Evolutionary conservation across 2,329 filamentous ascomycete species (phyloP).

Genomic region (Apiospora marii): DNA sequence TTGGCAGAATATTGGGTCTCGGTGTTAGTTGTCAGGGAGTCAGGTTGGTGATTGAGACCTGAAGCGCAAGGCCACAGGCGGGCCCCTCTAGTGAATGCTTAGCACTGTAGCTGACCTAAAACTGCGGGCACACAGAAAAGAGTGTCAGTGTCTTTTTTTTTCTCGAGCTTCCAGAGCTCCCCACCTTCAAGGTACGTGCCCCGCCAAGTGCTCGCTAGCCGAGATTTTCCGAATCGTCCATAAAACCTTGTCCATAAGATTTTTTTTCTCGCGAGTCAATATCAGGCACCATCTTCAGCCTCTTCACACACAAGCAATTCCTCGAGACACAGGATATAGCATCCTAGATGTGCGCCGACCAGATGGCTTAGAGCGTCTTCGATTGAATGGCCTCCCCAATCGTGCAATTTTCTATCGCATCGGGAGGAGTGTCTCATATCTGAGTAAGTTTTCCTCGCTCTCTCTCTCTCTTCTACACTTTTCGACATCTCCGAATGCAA

Average conservation of each 20-base stretch:
- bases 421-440: conserved; percentile 33
- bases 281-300: neutral
- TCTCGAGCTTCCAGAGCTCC: neutral
- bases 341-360: neutral
- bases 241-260: conserved; percentile 16
- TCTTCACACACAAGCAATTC: neutral
- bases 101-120: neutral
- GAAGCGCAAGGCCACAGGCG: neutral
- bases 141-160: neutral
- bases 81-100: neutral
- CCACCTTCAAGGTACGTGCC: neutral
- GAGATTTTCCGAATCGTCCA: conserved; percentile 24
- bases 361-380: conserved; percentile 9
- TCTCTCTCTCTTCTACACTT: neutral
- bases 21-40: neutral
- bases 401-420: conserved; percentile 31
- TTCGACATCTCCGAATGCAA: neutral
- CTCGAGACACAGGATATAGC: neutral
- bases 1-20: conserved; percentile 4
- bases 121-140: neutral
- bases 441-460: conserved; percentile 32
- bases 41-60: neutral
- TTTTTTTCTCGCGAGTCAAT: neutral
- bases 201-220: conserved; percentile 19
- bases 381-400: conserved; percentile 34